Evolutionary conservation across 148 eudicot species (phyloP).

Genomic region (Chenopodium berlandieri): DNA sequence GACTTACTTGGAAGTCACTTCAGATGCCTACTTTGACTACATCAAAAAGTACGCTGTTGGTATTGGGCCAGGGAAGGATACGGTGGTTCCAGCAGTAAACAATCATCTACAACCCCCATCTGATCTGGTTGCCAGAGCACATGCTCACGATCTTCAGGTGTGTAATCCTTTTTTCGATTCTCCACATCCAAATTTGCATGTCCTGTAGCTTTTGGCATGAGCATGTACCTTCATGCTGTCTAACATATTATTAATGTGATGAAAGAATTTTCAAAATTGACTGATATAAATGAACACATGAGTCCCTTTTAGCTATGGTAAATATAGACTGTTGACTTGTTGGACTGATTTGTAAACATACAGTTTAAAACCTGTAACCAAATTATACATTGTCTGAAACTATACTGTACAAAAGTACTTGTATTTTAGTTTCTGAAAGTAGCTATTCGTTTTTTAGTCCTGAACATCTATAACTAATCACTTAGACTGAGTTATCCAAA

Average conservation of each 20-base stretch:
- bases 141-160: constrained; percentile 71
- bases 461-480: background rate
- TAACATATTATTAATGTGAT: background rate
- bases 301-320: background rate
- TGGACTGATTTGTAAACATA: background rate
- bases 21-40: constrained; percentile 63
- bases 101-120: constrained; percentile 59
- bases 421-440: background rate
- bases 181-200: background rate
- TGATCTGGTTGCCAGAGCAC: constrained; percentile 88
- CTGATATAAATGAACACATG: background rate
- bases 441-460: background rate
- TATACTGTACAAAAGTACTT: background rate
- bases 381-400: background rate
- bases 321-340: background rate
- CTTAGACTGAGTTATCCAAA: background rate
- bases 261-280: background rate
- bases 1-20: constrained; percentile 73
- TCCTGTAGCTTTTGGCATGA: background rate
- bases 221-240: background rate
- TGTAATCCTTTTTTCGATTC: background rate
- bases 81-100: constrained; percentile 50
- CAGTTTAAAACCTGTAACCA: background rate
- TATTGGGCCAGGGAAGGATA: constrained; percentile 86
- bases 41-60: constrained; percentile 71